Conservation (phyloP, 441 rosid species). For the Populus trichocarpa region DNA sequence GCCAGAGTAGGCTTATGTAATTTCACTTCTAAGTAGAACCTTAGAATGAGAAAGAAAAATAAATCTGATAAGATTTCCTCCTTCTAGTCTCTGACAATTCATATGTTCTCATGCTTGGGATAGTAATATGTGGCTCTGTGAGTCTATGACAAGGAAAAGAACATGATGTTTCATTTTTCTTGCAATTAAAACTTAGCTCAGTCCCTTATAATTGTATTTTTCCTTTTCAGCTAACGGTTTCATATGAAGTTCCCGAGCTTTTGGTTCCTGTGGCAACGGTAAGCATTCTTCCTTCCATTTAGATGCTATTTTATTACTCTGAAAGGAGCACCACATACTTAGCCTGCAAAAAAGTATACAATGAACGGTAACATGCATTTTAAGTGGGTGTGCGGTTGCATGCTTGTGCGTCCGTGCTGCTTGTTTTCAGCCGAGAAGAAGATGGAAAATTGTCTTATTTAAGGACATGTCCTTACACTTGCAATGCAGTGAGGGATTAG, state of each 20-base stretch:
- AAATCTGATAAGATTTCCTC: not conserved
- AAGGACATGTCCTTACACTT: not conserved
- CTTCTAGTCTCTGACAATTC: not conserved
- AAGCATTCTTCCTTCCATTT: slow-evolving; percentile 26
- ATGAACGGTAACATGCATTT: not conserved
- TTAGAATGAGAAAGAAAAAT: not conserved
- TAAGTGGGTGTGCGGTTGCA: not conserved
- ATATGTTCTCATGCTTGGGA: not conserved
- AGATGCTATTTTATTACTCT: not conserved
- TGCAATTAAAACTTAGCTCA: too few species aligned
- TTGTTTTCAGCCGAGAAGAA: not conserved
- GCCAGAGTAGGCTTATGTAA: not conserved
- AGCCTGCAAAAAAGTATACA: not conserved
- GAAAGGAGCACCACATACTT: not conserved
- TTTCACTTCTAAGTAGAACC: too few species aligned
- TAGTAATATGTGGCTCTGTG: not conserved
- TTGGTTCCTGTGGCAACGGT: slow-evolving; percentile 77
- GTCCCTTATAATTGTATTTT: slow-evolving; percentile 11
- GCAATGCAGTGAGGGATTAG: not conserved
- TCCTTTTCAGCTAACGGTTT: slow-evolving; percentile 71
- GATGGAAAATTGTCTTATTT: not conserved
- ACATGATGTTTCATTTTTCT: not conserved
- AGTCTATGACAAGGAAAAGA: not conserved
- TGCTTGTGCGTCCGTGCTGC: too few species aligned
- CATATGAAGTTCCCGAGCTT: slow-evolving; percentile 86